phyloP scores from a whole-genome alignment of 129 eudicot species.

The Daucus carota region DNA sequence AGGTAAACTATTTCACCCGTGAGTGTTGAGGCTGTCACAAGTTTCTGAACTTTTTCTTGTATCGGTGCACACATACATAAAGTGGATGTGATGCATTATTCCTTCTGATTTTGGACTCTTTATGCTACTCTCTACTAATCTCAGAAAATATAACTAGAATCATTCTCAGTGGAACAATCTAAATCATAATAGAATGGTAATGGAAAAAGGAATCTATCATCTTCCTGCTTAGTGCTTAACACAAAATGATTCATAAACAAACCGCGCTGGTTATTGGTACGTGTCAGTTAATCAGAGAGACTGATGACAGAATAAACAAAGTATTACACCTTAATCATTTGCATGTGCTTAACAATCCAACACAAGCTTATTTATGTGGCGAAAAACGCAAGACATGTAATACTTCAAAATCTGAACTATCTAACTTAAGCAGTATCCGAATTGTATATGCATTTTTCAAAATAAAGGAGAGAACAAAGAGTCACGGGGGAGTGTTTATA shows the following conservation, averaged over 20 bases:
- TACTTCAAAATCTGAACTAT: neutral
- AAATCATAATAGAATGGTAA: neutral
- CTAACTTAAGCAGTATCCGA: too few species aligned
- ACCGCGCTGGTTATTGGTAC: neutral
- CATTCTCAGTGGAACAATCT: neutral
- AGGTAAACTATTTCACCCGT: neutral
- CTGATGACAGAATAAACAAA: too few species aligned
- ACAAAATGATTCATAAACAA: neutral
- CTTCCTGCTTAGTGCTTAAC: neutral
- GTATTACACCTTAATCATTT: neutral
- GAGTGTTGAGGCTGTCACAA: neutral
- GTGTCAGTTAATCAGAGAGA: neutral
- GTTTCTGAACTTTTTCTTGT: conserved; percentile 8
- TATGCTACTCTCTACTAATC: neutral
- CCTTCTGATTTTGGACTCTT: neutral
- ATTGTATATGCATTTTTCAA: neutral
- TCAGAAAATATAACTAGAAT: neutral
- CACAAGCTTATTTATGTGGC: neutral
- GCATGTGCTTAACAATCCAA: neutral
- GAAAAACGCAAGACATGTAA: neutral
- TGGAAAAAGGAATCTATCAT: neutral
- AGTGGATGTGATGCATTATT: neutral
- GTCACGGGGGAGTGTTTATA: conserved; percentile 21
- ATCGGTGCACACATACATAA: neutral
- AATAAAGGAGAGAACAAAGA: neutral